Base-by-base conservation (phyloP, 2,329 filamentous ascomycete species). In the Sporothrix schenckii region DNA sequence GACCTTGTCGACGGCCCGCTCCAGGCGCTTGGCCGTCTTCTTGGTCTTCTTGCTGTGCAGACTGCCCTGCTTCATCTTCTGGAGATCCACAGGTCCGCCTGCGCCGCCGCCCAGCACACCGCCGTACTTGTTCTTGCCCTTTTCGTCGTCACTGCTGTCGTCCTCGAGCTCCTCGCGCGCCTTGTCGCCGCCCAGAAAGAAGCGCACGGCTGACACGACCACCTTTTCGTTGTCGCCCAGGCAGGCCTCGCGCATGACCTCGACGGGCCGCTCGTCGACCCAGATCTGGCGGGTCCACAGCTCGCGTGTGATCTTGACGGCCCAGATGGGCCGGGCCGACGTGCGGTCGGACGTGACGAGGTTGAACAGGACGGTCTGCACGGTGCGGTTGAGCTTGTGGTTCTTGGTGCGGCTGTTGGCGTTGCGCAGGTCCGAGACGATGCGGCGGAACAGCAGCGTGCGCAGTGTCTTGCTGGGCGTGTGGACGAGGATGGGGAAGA, bases 11-110 rank as follows among this genome's bases (percentile, higher is more conserved):
- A 93, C 87, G 0, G 95, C 95, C 78, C 89, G 92, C 70, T 92
- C 91, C 68, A 97, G 87, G 44, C 88, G 87, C 76, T 91, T 91
- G 67, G 90, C 87, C 75, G 92, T 90, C 84, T 98, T 98, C 79
- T 91, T 94, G 19, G 89, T 91, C 84, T 98, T 99, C 82, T 98
- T 99, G 84, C 97, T 98, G 82, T 98, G 96, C 56, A 89, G 91
- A 39, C 89, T 86, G 80, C 95, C 91, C 80, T 97, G 94, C 78
- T 91, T 90, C 70, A 98, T 81, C 79, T 92, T 92, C 71, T 86
- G 88, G 75, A 99, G 86, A 78, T 98, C 93, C 19, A 88, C 82
- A 0, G 66, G 53, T 1, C 89, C 72, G 41, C 68, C 66, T 24
- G 60, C 30, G 56, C 70, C 73, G 41, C 71, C 73, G 58, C 73